Evolutionary conservation across 108 stramenopile genomes (phyloP), one percentile per base, ranked within the genome.

Genomic region (Discostella stelligeroides): DNA sequence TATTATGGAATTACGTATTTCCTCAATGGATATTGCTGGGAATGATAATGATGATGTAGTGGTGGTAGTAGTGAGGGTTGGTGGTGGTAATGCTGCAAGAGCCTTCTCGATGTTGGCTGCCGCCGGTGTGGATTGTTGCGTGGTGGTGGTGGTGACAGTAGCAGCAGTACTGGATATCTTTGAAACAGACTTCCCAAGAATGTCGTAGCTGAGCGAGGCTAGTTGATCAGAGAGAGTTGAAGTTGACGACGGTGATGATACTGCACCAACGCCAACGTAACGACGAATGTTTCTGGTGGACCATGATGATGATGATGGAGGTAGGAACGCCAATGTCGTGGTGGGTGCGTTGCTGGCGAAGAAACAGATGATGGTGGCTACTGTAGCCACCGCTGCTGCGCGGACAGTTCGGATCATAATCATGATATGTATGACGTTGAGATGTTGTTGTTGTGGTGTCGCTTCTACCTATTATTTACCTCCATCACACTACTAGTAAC

Each of bases 181-280:
- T 12, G 55, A 24, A 17, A 14, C 30, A 0, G 14, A 7, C 17
- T 4, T 56, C 54, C 54, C 54, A 17, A 17, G 48, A 20, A 27
- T 28, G 17, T 58, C 57, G 18, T 58, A 58, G 17, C 57, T 58
- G 14, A 58, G 57, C 57, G 57, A 58, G 18, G 57, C 20, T 1
- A 58, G 57, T 34, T 58, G 57, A 58, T 58, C 57, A 15, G 37
- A 0, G n/a, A 58, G 57, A n/a, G 57, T 39, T 37, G 57, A 20
- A 2, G 51, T 0, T 23, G 51, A 27, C 51, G 51, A 20, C 51
- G 51, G 27, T 23, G 21, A 53, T 18, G 46, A 46, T n/a, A n/a
- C n/a, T n/a, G 34, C 43, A 45, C 43, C 15, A 45, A 45, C 15
- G 15, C 2, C 43, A 2, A 8, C 12, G 13, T 17, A 2, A n/a